These are phyloP conservation scores for Bauhinia variegata DNA, from an alignment of 306 rosid species.

Conservation along the genomic window DNA sequence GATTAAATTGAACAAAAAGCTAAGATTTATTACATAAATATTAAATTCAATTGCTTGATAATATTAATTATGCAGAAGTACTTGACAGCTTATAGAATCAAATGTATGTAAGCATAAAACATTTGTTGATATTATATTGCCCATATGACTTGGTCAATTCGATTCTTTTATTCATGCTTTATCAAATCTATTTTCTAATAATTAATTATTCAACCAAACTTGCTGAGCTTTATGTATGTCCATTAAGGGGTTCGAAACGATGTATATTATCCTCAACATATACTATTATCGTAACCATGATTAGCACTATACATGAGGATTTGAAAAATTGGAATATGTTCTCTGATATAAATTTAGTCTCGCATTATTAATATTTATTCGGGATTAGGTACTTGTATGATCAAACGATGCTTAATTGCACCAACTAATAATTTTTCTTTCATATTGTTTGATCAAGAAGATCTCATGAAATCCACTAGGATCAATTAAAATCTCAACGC, in stretches of 20 bases:
- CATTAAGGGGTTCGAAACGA: conserved; percentile 8
- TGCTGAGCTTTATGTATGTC: conserved; percentile 27
- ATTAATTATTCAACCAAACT: conserved; percentile 19
- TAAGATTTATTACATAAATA: conserved; percentile 27
- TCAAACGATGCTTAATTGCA: too few species aligned
- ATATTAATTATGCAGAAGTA: conserved; percentile 35
- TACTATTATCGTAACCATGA: neutral
- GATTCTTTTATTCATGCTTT: conserved; percentile 16
- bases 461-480: too few species aligned
- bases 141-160: conserved; percentile 38
- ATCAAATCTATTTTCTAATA: conserved; percentile 7
- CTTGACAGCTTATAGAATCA: conserved; percentile 50
- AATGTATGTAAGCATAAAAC: conserved; percentile 29
- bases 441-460: too few species aligned
- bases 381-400: neutral
- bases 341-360: neutral
- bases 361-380: neutral
- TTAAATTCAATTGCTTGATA: conserved; percentile 31
- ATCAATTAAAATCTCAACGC: too few species aligned
- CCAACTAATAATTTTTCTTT: too few species aligned
- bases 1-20: conserved; percentile 18
- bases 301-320: neutral
- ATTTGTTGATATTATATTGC: conserved; percentile 36
- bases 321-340: conserved; percentile 24
- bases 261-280: neutral